A percentile compares a stretch with the other conserved stretches of the same genome.
These are phyloP conservation scores for Pseudozyma hubeiensis DNA, from an alignment of 1,284 basidiomycete genomes.

Conservation along the genomic window DNA sequence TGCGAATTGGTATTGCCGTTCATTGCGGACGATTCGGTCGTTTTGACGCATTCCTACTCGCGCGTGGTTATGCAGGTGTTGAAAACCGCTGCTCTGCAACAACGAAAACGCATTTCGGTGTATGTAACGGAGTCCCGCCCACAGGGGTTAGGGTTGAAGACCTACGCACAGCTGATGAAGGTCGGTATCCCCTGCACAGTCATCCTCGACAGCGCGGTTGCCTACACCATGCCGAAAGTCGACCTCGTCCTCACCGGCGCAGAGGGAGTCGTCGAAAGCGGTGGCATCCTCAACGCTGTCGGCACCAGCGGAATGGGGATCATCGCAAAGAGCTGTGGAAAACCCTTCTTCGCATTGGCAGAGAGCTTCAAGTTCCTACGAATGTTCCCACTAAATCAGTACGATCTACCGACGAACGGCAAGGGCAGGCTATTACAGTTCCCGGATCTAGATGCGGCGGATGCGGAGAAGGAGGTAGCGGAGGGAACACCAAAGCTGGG, in stretches of 20 bases:
- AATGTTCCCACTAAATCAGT: slow-evolving; percentile 94
- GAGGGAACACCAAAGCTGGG: slow-evolving; percentile 15
- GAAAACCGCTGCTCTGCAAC: slow-evolving; percentile 78
- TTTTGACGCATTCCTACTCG: slow-evolving; percentile 94
- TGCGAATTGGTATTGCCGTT: slow-evolving; percentile 89
- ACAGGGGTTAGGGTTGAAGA: slow-evolving; percentile 73
- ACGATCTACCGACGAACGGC: slow-evolving; percentile 79
- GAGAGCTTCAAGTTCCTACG: slow-evolving; percentile 98
- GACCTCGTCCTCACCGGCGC: slow-evolving; percentile 95
- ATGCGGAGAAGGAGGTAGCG: not conserved
- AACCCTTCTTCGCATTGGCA: slow-evolving; percentile 95
- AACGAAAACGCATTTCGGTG: slow-evolving; percentile 89
- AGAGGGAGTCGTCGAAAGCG: slow-evolving; percentile 95
- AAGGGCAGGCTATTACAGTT: slow-evolving; percentile 41
- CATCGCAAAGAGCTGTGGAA: slow-evolving; percentile 91
- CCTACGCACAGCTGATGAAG: slow-evolving; percentile 69
- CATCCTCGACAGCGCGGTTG: slow-evolving; percentile 93
- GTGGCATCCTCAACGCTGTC: slow-evolving; percentile 74
- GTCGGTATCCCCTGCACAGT: slow-evolving; percentile 94
- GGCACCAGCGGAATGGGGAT: slow-evolving; percentile 97
- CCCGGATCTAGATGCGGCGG: slow-evolving; percentile 21
- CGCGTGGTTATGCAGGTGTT: slow-evolving; percentile 94
- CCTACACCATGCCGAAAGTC: slow-evolving; percentile 94
- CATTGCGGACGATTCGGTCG: slow-evolving; percentile 89
- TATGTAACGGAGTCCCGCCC: slow-evolving; percentile 97